Evolutionary conservation across 495 filamentous ascomycete genomes (phyloP).

Genomic region (Penicillium taxi): DNA sequence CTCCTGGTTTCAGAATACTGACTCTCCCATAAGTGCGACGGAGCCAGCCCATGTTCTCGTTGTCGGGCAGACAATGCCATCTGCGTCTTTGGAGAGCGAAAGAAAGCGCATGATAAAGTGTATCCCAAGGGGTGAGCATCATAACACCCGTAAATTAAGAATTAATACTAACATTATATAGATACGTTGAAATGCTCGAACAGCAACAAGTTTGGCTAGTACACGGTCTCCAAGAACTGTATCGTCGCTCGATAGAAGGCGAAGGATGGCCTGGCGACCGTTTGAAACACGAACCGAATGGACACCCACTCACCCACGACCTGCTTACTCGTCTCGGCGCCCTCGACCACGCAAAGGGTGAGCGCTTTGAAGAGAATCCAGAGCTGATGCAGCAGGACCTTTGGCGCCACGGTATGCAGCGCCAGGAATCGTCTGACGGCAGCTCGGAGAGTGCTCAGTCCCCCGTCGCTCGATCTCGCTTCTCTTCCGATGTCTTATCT

Average conservation of each 20-base stretch:
- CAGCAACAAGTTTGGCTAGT: conserved; percentile 60
- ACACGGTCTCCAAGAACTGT: conserved; percentile 53
- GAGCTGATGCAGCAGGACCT: conserved; percentile 48
- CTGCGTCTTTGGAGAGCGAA: conserved; percentile 56
- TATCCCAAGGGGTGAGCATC: conserved; percentile 54
- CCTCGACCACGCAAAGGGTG: conserved; percentile 42
- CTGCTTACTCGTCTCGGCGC: conserved; percentile 53
- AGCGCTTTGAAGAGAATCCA: conserved; percentile 52
- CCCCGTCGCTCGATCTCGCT: conserved; percentile 27
- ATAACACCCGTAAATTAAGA: conserved; percentile 3
- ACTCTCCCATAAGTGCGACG: conserved; percentile 46
- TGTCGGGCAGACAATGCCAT: conserved; percentile 53
- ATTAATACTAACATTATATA: conserved; percentile 21
- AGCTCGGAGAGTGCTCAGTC: conserved; percentile 48
- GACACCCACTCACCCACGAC: conserved; percentile 59
- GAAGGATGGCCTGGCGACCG: conserved; percentile 49
- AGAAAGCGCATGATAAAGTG: conserved; percentile 55
- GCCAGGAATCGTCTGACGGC: conserved; percentile 45
- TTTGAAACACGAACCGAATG: conserved; percentile 44
- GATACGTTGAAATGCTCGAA: conserved; percentile 66
- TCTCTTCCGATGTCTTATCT: conserved; percentile 31
- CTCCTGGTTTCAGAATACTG: conserved; percentile 9
- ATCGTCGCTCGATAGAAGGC: conserved; percentile 42
- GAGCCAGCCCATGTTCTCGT: conserved; percentile 50
- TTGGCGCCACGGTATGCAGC: conserved; percentile 42